Evolutionary conservation across 306 rosid species (phyloP), one percentile per base, ranked within the genome.

Genomic region (Prunus kanzakura): DNA sequence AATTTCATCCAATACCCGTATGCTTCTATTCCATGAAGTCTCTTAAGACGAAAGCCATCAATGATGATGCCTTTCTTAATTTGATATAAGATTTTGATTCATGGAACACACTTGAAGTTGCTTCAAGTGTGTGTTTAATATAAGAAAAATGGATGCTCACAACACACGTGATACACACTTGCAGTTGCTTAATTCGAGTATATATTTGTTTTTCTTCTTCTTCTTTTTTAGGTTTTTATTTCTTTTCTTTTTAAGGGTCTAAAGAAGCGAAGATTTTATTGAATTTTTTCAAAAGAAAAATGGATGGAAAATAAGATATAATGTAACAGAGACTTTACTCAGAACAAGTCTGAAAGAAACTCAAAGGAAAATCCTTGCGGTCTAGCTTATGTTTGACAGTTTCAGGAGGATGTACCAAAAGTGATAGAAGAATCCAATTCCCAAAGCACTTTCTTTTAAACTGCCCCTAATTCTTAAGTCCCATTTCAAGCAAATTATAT

Each of bases 401-500:
- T 50, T 49, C 46, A 69, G 27, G 61, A 50, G 51, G 65, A 5
- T 13, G 16, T 15, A 18, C 47, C 30, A 19, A 71, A 50, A 52
- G 56, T 15, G n/a, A 35, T 6, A 52, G 76, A 51, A 70, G 41
- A 35, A 35, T 41, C 69, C 35, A 30, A 63, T 63, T 20, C 72
- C 62, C 52, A 15, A 52, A 43, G 62, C 56, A 50, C 58, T 25
- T 52, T 35, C n/a, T 61, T 68, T 32, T 51, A 54, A 54, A 43
- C 62, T 16, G n/a, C 68, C 20, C 16, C 23, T 58, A 45, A 51
- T 43, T 46, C 50, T 54, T 41, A 6, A 6, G 29, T 5, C 5
- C 64, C 61, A 65, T 57, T n/a, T 70, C 47, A 50, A 45, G 77
- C 67, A 80, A 61, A 49, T 62, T 25, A 58, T 74, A 67, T 67